These are phyloP conservation scores for Cymbopogon citratus DNA, from an alignment of 176 grass and related monocot species.

Conservation along the genomic window DNA sequence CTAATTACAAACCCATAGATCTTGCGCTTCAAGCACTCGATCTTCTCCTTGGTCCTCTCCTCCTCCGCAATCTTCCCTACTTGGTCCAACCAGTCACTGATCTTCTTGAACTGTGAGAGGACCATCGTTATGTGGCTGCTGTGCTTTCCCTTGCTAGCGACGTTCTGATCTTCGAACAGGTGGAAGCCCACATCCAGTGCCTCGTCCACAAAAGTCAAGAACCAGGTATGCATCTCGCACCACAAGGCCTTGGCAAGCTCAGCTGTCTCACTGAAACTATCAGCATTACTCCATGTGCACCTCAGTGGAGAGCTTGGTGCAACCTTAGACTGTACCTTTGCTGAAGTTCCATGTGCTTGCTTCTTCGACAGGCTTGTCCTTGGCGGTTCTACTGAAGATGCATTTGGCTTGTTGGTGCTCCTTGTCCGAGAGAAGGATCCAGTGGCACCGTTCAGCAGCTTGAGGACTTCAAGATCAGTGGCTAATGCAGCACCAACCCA, in stretches of 20 bases:
- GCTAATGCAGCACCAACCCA: slow-evolving; percentile 79
- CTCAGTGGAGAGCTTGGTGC: slow-evolving; percentile 7
- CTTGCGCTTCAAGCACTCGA: slow-evolving; percentile 66
- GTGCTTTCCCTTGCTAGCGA: slow-evolving; percentile 35
- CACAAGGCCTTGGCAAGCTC: slow-evolving; percentile 37
- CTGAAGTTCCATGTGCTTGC: slow-evolving; percentile 27
- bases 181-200: slow-evolving; percentile 68
- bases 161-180: slow-evolving; percentile 54
- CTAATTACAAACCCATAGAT: slow-evolving; percentile 87
- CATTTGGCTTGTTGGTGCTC: slow-evolving; percentile 19
- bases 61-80: slow-evolving; percentile 52
- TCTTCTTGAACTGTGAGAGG: slow-evolving; percentile 75
- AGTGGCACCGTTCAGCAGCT: slow-evolving; percentile 39
- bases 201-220: slow-evolving; percentile 75
- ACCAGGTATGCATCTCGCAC: slow-evolving; percentile 72
- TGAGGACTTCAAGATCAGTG: slow-evolving; percentile 75
- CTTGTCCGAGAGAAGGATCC: slow-evolving; percentile 34
- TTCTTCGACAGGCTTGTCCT: slow-evolving; percentile 51
- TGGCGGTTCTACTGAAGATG: slow-evolving; percentile 31
- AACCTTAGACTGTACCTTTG: slow-evolving; percentile 39
- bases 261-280: slow-evolving; percentile 43
- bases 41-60: slow-evolving; percentile 52
- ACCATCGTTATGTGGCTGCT: slow-evolving; percentile 49
- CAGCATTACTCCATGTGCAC: slow-evolving; percentile 38
- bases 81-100: slow-evolving; percentile 85